Base-by-base conservation (phyloP, 768 basidiomycete species). In the Lepiota brunneoincarnata region DNA sequence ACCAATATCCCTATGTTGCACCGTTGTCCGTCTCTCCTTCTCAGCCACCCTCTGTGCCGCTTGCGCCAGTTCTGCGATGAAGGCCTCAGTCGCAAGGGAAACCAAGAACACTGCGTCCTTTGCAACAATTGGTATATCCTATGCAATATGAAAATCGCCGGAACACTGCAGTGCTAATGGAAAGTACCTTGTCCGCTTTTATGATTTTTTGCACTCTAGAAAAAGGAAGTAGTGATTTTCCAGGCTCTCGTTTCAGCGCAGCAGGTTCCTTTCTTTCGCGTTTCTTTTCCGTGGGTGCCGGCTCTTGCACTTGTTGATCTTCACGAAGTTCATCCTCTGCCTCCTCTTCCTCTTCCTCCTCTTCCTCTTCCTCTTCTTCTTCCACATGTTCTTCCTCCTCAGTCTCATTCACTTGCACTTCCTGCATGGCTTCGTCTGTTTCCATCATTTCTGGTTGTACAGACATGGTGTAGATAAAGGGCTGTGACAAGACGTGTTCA, bases 21-120 rank as follows among this genome's bases (percentile, higher is more conserved):
- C 80, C 0, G 84, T 93, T 24, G 81, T 67, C 56, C 93, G 73
- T 59, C 82, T 86, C 57, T 93, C 91, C 49, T 81, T 72, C 54
- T 80, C 77, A 4, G 93, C 90, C 12, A 83, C 77, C 49, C 73
- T 78, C 58, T 89, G 84, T n/a, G 80, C 82, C 5, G 89, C 87
- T 52, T 87, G 82, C 28, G 81, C 78, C 24, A 95, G 70, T 46
- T 84, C 79, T 66, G 82, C 84, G 49, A 95, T 86, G 59, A 96
- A 95, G 67, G 92, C 87, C 69, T 96, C 93, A 51, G 93, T 86
- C 4, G 92, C 92, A 23, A 92, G 72, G 18, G 89, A 83, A 42
- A 95, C 86, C 57, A 93, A 69, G 59, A 91, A 84, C 0, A 83
- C 79, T 20, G 91, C 91, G 49, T 95, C 93, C 64, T 76, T 85